Percentiles rank a stretch among this genome's conserved stretches.
phyloP scores from a whole-genome alignment of 2,329 filamentous ascomycete species.

The Diaporthe aspalathi region DNA sequence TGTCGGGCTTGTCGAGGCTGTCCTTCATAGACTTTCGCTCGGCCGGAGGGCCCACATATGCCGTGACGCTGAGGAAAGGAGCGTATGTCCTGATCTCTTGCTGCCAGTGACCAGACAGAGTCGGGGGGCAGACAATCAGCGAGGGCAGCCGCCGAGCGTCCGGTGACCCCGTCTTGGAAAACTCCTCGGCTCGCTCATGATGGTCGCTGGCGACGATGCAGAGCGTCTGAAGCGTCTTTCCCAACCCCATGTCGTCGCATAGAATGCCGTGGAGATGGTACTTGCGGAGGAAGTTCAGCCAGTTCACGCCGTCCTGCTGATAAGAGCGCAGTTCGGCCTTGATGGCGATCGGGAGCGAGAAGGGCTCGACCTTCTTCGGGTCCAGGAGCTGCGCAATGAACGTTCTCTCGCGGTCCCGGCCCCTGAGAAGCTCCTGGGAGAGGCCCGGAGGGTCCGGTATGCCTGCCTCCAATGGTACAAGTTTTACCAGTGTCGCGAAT shows the following conservation, averaged over 20 bases:
- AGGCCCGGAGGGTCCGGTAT: constrained; percentile 96
- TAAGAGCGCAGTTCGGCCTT: constrained; percentile 97
- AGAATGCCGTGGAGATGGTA: constrained; percentile 98
- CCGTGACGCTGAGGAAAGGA: constrained; percentile 88
- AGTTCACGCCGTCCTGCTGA: constrained; percentile 98
- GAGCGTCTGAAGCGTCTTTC: constrained; percentile 95
- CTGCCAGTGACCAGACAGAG: constrained; percentile 97
- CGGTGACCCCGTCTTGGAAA: constrained; percentile 79
- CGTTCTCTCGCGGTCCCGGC: constrained; percentile 91
- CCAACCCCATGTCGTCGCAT: constrained; percentile 98
- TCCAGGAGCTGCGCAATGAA: constrained; percentile 98
- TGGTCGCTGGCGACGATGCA: constrained; percentile 99
- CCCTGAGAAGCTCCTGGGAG: constrained; percentile 86
- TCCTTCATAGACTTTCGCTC: constrained; percentile 80
- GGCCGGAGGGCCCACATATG: constrained; percentile 89
- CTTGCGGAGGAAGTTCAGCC: constrained; percentile 97
- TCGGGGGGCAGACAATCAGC: constrained; percentile 95
- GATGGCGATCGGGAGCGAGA: constrained; percentile 93
- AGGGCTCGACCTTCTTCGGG: constrained; percentile 94
- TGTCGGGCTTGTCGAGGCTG: constrained; percentile 81
- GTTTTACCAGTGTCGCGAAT: constrained; percentile 95
- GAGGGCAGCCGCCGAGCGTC: constrained; percentile 87
- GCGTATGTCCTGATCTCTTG: constrained; percentile 97
- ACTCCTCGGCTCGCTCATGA: constrained; percentile 92
- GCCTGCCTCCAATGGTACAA: constrained; percentile 95